phyloP scores from a whole-genome alignment of 352 stramenopile genomes.

The Halophytophthora batemanensis region DNA sequence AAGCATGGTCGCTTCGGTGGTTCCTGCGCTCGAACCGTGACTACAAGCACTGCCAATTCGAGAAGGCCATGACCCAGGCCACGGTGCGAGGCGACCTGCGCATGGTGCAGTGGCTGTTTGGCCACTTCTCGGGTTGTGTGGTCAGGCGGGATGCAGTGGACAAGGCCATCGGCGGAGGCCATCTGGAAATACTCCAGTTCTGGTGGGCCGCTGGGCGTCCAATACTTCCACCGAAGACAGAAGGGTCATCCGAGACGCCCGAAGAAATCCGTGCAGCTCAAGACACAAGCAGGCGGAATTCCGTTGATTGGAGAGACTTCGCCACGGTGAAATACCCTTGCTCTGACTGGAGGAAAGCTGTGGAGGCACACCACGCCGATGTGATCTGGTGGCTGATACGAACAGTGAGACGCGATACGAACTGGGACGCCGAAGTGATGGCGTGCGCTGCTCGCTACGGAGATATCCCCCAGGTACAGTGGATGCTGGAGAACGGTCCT shows the following conservation, averaged over 20 bases:
- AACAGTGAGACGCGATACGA: too few species aligned
- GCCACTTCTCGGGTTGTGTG: neutral
- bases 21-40: neutral
- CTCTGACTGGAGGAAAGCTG: too few species aligned
- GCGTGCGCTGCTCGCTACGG: too few species aligned
- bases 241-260: neutral
- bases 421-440: too few species aligned
- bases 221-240: neutral
- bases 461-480: too few species aligned
- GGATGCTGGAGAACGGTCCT: too few species aligned
- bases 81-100: neutral
- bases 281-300: too few species aligned
- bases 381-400: too few species aligned
- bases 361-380: too few species aligned
- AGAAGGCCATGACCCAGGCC: neutral
- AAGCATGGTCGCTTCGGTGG: neutral
- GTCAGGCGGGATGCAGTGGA: neutral
- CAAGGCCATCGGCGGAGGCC: neutral
- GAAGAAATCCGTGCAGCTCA: too few species aligned
- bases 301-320: too few species aligned
- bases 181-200: conserved; percentile 4
- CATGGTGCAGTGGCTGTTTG: neutral
- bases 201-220: neutral
- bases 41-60: neutral
- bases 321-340: too few species aligned